Percentiles rank a stretch among this genome's conserved stretches.
phyloP scores from a whole-genome alignment of 805 yeast species.

The Starmera amethionina region DNA sequence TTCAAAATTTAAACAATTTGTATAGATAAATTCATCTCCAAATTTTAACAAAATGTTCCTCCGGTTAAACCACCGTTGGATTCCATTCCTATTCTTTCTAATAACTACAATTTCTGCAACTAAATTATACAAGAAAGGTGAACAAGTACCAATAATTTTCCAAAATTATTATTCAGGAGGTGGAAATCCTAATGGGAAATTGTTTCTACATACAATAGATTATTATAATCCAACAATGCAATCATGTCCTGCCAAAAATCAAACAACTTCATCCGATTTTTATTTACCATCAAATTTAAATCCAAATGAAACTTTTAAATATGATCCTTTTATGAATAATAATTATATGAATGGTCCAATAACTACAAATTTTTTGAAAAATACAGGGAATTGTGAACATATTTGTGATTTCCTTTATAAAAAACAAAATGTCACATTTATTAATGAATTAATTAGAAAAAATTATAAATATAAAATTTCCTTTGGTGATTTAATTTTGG shows the following conservation, averaged over 20 bases:
- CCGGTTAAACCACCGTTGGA: too few species aligned
- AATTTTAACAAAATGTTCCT: too few species aligned
- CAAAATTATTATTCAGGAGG: slow-evolving; percentile 18
- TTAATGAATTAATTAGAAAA: slow-evolving; percentile 18
- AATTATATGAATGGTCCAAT: slow-evolving; percentile 12
- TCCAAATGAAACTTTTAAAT: not conserved
- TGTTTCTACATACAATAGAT: slow-evolving; percentile 17
- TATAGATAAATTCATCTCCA: too few species aligned
- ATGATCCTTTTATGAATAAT: slow-evolving; percentile 9
- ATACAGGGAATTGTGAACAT: slow-evolving; percentile 5
- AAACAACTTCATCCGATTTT: not conserved
- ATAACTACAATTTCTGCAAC: not conserved
- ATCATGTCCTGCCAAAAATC: slow-evolving; percentile 10
- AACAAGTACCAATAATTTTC: slow-evolving; percentile 11
- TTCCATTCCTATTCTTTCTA: too few species aligned
- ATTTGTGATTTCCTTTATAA: slow-evolving; percentile 13
- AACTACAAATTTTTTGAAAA: slow-evolving; percentile 10
- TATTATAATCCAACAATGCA: slow-evolving; percentile 15
- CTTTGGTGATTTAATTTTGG: slow-evolving; percentile 21
- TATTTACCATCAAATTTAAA: not conserved
- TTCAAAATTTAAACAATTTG: too few species aligned
- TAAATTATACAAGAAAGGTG: slow-evolving; percentile 8
- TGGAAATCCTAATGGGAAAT: slow-evolving; percentile 12
- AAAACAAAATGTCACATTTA: slow-evolving; percentile 14
- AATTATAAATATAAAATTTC: slow-evolving; percentile 21